Evolutionary conservation across 1,284 basidiomycete genomes (phyloP), one percentile per base, ranked within the genome.

Genomic region (Puccinia horiana): DNA sequence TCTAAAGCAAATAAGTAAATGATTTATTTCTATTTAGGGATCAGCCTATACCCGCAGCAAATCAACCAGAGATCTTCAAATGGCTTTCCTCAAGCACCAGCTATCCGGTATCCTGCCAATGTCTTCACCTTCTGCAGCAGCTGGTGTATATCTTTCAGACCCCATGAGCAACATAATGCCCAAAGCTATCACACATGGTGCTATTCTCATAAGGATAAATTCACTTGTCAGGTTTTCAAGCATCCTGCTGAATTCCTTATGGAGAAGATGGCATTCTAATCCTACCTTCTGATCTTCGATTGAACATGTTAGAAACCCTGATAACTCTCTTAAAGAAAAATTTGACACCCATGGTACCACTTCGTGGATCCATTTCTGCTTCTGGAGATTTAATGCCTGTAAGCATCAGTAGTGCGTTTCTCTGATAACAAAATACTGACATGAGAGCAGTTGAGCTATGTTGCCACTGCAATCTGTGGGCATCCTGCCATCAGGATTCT

Each of bases 131-230:
- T 65, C 73, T 1, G 40, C 54, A 54, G 69, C 61, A 26, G 83
- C 58, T 91, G n/a, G 87, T 89, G n/a, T 90, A 90, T 32, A 90
- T 90, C 72, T 84, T 47, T 83, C 83, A 1, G 82, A 84, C 0
- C 83, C 83, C 2, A 83, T 85, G 70, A 83, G 83, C 69, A 84
- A 85, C 73, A 91, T 90, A 83, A 94, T 95, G 92, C 94, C 94
- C n/a, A 92, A 93, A 83, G 88, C 93, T 9, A 95, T 94, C 92
- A 93, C 94, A n/a, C 91, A 93, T 74, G 94, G 92, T 20, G 93
- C 94, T 0, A 94, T 95, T 84, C 88, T 94, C 12, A 90, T 96
- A 83, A 92, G 94, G 84, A 92, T 93, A 89, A 95, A 95, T 88
- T 94, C 93, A 1, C 90, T 94, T 76, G 90, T 94, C 78, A 91